Base-by-base conservation (phyloP, 768 basidiomycete genomes). In the Tricholoma matsutake region DNA sequence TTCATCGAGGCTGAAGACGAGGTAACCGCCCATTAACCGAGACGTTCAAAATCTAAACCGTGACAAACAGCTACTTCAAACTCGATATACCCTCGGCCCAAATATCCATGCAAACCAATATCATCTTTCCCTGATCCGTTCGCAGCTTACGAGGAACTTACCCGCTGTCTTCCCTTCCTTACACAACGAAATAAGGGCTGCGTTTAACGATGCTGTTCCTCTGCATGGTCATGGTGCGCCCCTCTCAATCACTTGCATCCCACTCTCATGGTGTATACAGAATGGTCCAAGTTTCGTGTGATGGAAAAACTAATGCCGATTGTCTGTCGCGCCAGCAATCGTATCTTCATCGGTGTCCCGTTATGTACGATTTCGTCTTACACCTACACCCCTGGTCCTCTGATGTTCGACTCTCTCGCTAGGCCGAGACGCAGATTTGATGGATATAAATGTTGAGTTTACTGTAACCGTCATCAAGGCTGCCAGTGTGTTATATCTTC, bases 131-230 rank as follows among this genome's bases (percentile, higher is more conserved):
- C 66, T 78, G 16, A 67, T 79, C 32, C 72, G 73, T 2, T 68
- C 70, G 2, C 68, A 68, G 14, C 68, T 81, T 22, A 78, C 75
- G 3, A 64, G 77, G 52, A 76, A 76, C 35, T 59, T 80, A 6
- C 68, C 66, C 16, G 64, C 64, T 4, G 63, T 72, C 25, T 74
- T 79, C 56, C 69, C 74, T 8, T 73, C 71, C 8, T 53, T 86
- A 10, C 73, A 70, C 1, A 81, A 86, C 29, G 86, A 87, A 59
- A 67, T 85, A 18, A 61, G 72, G 65, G 2, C 72, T 82, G 1
- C 76, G 84, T 58, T 65, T 65, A 1, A 80, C 81, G 1, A 61
- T 69, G 18, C 71, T 85, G n/a, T 55, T 11, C 16, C 34, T 18
- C 1, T n/a, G 29, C 72, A 73, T 11, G 28, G 61, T 10, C 58